Percentiles rank a stretch among this genome's conserved stretches.
phyloP scores from a whole-genome alignment of 2,329 filamentous ascomycete genomes.

The Thielaviopsis musarum region DNA sequence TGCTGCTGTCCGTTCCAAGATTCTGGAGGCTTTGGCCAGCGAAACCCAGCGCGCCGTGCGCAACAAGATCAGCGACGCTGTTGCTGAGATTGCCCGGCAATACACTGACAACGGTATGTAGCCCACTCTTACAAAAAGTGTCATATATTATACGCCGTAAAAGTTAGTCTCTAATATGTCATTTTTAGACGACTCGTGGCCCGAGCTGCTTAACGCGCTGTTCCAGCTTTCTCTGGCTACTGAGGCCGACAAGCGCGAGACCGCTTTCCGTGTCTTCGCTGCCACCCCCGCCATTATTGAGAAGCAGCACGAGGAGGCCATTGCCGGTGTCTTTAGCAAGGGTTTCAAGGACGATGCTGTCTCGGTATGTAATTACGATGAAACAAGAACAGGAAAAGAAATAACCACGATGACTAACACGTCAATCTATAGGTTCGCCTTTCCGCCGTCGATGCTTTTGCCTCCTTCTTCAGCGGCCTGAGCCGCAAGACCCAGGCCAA shows the following conservation, averaged over 20 bases:
- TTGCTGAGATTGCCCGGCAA: slow-evolving; percentile 87
- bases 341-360: slow-evolving; percentile 84
- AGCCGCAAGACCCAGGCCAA: slow-evolving; percentile 76
- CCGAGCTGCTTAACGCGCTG: slow-evolving; percentile 68
- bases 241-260: slow-evolving; percentile 73
- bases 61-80: slow-evolving; percentile 95
- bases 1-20: slow-evolving; percentile 63
- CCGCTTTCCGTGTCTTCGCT: slow-evolving; percentile 86
- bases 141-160: slow-evolving; percentile 12
- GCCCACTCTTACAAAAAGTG: too few relatives aligned
- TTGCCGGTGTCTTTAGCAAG: slow-evolving; percentile 72
- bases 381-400: too few relatives aligned
- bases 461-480: slow-evolving; percentile 85
- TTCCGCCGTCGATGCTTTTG: slow-evolving; percentile 90
- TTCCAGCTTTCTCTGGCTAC: slow-evolving; percentile 82
- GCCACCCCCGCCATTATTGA: slow-evolving; percentile 93
- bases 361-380: slow-evolving; percentile 34
- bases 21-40: slow-evolving; percentile 57
- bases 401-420: neutral
- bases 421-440: slow-evolving; percentile 51
- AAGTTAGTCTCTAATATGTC: neutral
- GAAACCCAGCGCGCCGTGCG: slow-evolving; percentile 62
- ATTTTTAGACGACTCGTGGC: slow-evolving; percentile 60
- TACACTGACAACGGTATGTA: slow-evolving; percentile 75
- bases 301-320: slow-evolving; percentile 84